Evolutionary conservation across 225 moss, liverwort and hornwort species (phyloP).

Genomic region (Rhytidiadelphus loreus): DNA sequence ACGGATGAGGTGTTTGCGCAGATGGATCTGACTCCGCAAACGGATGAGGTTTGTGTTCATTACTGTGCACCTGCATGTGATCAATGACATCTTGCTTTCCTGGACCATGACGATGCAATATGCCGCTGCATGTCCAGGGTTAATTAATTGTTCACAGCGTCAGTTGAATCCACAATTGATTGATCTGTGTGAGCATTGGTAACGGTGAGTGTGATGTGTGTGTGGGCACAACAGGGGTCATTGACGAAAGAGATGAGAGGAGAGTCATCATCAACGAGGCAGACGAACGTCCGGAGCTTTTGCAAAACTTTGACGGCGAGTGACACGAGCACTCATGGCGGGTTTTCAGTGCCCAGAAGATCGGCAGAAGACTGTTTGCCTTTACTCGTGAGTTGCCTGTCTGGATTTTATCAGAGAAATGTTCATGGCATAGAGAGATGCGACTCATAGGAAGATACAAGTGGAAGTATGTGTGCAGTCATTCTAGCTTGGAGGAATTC

Average conservation of each 20-base stretch:
- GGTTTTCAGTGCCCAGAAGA: constrained; percentile 73
- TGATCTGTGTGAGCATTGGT: not conserved
- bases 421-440: not conserved
- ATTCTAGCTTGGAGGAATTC: not conserved
- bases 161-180: not conserved
- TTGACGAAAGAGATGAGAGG: constrained; percentile 16
- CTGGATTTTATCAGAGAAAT: not conserved
- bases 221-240: not conserved
- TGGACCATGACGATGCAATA: not conserved
- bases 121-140: not conserved
- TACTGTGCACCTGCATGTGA: not conserved
- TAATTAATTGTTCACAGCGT: not conserved
- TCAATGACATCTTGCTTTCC: not conserved
- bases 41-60: not conserved
- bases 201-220: not conserved
- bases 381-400: constrained; percentile 16
- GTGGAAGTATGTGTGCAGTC: not conserved
- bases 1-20: constrained; percentile 66
- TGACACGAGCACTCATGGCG: too few relatives aligned
- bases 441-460: not conserved
- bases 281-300: constrained; percentile 38
- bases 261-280: not conserved
- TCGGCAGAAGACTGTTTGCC: constrained; percentile 76
- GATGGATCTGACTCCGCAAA: constrained; percentile 15
- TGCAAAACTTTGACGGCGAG: constrained; percentile 53